phyloP scores from a whole-genome alignment of 2,329 filamentous ascomycete species.

The Penicillium polonicum region DNA sequence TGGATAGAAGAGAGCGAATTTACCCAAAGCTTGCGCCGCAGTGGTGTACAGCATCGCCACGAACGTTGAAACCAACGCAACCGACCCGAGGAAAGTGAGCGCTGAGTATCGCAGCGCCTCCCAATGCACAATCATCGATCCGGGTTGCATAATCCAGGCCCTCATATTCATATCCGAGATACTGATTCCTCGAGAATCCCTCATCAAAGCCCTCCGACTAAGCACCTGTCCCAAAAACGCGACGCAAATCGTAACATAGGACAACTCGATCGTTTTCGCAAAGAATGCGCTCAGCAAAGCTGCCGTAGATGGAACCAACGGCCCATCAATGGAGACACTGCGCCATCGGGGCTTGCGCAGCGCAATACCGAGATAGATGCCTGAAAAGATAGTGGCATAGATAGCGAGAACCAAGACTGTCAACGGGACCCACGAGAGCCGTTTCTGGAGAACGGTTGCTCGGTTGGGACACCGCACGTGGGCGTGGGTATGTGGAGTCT shows the following conservation, averaged over 20 bases:
- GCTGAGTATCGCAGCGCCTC: conserved; percentile 64
- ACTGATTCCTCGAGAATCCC: conserved; percentile 63
- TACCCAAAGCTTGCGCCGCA: conserved; percentile 67
- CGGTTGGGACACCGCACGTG: conserved; percentile 30
- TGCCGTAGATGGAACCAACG: conserved; percentile 61
- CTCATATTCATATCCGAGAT: conserved; percentile 77
- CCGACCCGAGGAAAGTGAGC: conserved; percentile 60
- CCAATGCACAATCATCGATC: conserved; percentile 69
- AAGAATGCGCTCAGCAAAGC: conserved; percentile 66
- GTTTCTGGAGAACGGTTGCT: conserved; percentile 30
- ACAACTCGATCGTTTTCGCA: conserved; percentile 74
- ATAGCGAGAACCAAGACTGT: conserved; percentile 39
- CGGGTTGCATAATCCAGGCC: conserved; percentile 71
- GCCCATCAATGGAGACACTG: conserved; percentile 50
- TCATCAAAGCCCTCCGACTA: conserved; percentile 65
- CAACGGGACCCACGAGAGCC: conserved; percentile 37
- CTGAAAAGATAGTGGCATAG: conserved; percentile 39
- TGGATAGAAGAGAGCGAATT: conserved; percentile 2
- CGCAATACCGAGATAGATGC: conserved; percentile 63
- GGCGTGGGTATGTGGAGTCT: conserved; percentile 15
- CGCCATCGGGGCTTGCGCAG: conserved; percentile 61
- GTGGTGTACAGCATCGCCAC: conserved; percentile 72
- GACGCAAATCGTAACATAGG: conserved; percentile 75
- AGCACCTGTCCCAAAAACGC: conserved; percentile 72
- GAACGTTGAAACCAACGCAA: conserved; percentile 65